A percentile compares a stretch with the other conserved stretches of the same genome.
These are phyloP conservation scores for Gossypium thurberi DNA, from an alignment of 345 rosid genomes.

Conservation along the genomic window DNA sequence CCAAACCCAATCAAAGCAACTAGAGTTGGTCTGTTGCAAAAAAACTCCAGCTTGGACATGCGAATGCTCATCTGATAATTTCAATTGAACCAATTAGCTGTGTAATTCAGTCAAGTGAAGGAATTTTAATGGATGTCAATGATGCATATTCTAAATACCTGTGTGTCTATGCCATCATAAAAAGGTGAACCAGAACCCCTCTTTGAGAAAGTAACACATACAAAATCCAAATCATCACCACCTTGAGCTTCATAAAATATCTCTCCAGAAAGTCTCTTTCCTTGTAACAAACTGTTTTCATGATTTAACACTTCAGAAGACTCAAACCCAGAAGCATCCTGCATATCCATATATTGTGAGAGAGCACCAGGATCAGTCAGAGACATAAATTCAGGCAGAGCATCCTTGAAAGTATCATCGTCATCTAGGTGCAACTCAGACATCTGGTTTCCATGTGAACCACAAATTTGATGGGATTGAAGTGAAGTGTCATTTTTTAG, in stretches of 20 bases:
- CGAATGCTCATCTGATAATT: conserved; percentile 83
- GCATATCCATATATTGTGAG: conserved; percentile 38
- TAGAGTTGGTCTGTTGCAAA: conserved; percentile 88
- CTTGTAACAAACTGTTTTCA: conserved; percentile 44
- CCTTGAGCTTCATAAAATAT: conserved; percentile 85
- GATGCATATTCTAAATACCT: conserved; percentile 45
- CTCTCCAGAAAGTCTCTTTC: conserved; percentile 52
- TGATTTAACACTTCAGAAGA: conserved; percentile 39
- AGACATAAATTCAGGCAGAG: conserved; percentile 78
- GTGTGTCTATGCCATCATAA: conserved; percentile 88
- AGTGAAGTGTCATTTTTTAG: conserved; percentile 48
- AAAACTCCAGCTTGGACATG: conserved; percentile 94
- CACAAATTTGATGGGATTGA: conserved; percentile 28
- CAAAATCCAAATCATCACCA: conserved; percentile 66
- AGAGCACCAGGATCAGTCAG: conserved; percentile 46
- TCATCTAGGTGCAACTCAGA: conserved; percentile 50
- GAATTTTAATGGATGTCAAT: conserved; percentile 13
- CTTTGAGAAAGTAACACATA: conserved; percentile 68
- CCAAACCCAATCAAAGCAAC: conserved; percentile 97
- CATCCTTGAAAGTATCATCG: conserved; percentile 80
- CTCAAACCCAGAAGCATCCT: conserved; percentile 37
- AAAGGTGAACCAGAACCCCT: conserved; percentile 69
- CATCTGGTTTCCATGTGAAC: conserved; percentile 34
- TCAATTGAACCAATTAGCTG: conserved; percentile 27
- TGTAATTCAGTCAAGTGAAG: conserved; percentile 10